These are phyloP conservation scores for Diaporthe ampelina DNA, from an alignment of 2,329 filamentous ascomycete species.

Conservation along the genomic window DNA sequence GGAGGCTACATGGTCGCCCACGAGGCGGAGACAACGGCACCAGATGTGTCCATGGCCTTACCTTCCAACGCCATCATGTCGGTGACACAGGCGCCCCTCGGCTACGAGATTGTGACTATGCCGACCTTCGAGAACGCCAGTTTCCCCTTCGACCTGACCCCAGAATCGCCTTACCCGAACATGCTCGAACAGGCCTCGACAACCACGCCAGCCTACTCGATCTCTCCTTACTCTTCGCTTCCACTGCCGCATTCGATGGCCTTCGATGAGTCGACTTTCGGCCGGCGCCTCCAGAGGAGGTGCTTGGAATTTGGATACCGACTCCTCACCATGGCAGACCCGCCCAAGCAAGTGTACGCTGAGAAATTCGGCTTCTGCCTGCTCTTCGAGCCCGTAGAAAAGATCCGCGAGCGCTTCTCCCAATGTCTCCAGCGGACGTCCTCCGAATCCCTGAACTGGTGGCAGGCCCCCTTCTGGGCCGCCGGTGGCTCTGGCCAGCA, in stretches of 20 bases:
- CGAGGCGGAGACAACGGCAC: slow-evolving; percentile 40
- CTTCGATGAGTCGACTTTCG: slow-evolving; percentile 76
- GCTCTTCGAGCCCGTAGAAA: slow-evolving; percentile 41
- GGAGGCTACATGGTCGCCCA: slow-evolving; percentile 49
- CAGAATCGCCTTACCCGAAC: slow-evolving; percentile 45
- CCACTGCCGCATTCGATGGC: slow-evolving; percentile 68
- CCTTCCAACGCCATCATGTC: slow-evolving; percentile 33
- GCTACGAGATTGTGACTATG: slow-evolving; percentile 65
- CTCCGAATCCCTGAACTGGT: slow-evolving; percentile 37
- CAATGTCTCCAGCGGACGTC: slow-evolving; percentile 8
- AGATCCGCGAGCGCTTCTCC: slow-evolving; percentile 38
- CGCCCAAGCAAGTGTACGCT: slow-evolving; percentile 35
- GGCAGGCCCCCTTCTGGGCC: slow-evolving; percentile 39
- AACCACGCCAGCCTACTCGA: slow-evolving; percentile 20
- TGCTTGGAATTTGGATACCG: slow-evolving; percentile 73
- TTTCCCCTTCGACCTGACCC: slow-evolving; percentile 59
- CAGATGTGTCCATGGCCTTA: slow-evolving; percentile 5
- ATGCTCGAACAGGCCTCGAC: slow-evolving; percentile 45
- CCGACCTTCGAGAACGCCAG: slow-evolving; percentile 67
- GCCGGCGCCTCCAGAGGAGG: slow-evolving; percentile 77
- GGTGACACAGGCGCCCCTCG: slow-evolving; percentile 38
- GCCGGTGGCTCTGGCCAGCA: slow-evolving; percentile 40
- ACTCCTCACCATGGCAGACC: slow-evolving; percentile 61
- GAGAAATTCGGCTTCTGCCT: slow-evolving; percentile 41
- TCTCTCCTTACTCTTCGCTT: slow-evolving; percentile 53